Evolutionary conservation across 2,329 filamentous ascomycete genomes (phyloP).

Genomic region (Epichloe festucae): DNA sequence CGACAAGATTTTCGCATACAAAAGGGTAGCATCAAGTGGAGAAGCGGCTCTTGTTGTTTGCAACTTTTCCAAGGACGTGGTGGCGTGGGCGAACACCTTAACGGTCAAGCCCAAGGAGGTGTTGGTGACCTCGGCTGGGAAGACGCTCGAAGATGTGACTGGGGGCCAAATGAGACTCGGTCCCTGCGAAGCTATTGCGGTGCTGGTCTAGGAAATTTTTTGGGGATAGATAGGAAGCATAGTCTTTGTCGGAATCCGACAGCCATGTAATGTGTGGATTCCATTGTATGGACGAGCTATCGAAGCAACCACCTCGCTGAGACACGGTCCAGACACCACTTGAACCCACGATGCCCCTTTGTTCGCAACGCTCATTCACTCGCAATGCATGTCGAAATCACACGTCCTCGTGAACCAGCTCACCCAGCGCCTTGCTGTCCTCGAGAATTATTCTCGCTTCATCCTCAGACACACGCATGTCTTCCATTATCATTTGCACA

Average conservation of each 20-base stretch:
- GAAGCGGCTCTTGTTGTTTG: slow-evolving; percentile 23
- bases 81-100: slow-evolving; percentile 17
- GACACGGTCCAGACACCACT: not conserved
- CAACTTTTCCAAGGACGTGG: slow-evolving; percentile 23
- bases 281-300: not conserved
- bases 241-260: not conserved
- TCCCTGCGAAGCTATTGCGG: slow-evolving; percentile 24
- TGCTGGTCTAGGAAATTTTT: slow-evolving; percentile 13
- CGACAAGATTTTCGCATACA: slow-evolving; percentile 25
- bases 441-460: slow-evolving; percentile 43
- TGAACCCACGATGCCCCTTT: not conserved
- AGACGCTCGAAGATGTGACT: slow-evolving; percentile 15
- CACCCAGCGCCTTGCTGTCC: slow-evolving; percentile 54
- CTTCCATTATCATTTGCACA: slow-evolving; percentile 41
- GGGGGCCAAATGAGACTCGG: slow-evolving; percentile 17
- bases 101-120: slow-evolving; percentile 17
- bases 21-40: slow-evolving; percentile 18
- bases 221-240: not conserved
- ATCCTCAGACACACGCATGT: slow-evolving; percentile 32
- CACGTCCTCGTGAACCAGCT: slow-evolving; percentile 51
- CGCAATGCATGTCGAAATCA: slow-evolving; percentile 7
- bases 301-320: not conserved
- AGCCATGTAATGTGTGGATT: not conserved
- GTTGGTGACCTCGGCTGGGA: slow-evolving; percentile 20
- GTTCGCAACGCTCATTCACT: not conserved